Base-by-base conservation (phyloP, 1,139 yeast genomes). In the Taphrina flavorubra region DNA sequence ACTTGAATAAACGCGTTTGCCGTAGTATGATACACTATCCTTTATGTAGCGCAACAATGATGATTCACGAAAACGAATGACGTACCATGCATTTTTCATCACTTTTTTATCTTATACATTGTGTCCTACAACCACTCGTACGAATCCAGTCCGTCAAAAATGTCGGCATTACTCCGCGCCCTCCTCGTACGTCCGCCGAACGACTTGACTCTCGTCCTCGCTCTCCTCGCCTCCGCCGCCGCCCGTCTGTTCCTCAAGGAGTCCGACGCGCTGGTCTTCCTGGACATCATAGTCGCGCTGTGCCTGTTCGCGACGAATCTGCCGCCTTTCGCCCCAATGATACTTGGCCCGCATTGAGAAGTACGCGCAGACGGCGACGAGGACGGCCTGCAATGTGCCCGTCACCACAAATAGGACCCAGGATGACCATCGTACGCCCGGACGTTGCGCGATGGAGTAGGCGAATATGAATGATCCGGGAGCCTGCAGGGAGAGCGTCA, bases 401-500 rank as follows among this genome's bases (percentile, higher is more conserved):
- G 96, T 92, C 0, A 88, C 84, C 64, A 89, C 82, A 74, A 87
- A 89, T 6, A 96, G 90, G 44, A 90, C 78, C 96, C 96, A 90
- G 7, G 92, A 86, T 73, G 95, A 88, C 97, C 97, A 90, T 71
- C 86, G 85, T 0, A 94, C 86, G 1, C 92, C 95, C 58, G 89
- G 88, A 61, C 92, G 85, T 70, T 85, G 78, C 69, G 86, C 88
- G 68, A 91, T 79, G 1, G 90, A 86, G 16, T 86, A 82, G 0
- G 95, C 85, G 87, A 94, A 90, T 1, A 89, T 72, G 73, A 85
- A 88, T 36, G 97, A 96, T 14, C 97, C 97, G 0, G 97, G 97
- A 18, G 96, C 90, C 76, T 91, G 97, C 72, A 91, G 84, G 68
- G 87, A 80, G 94, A 91, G 89, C 91, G 89, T 90, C 6, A 88